A percentile compares a stretch with the other conserved stretches of the same genome.
Conservation (phyloP, 2,329 filamentous ascomycete genomes). For the Pseudocercospora cruenta region DNA sequence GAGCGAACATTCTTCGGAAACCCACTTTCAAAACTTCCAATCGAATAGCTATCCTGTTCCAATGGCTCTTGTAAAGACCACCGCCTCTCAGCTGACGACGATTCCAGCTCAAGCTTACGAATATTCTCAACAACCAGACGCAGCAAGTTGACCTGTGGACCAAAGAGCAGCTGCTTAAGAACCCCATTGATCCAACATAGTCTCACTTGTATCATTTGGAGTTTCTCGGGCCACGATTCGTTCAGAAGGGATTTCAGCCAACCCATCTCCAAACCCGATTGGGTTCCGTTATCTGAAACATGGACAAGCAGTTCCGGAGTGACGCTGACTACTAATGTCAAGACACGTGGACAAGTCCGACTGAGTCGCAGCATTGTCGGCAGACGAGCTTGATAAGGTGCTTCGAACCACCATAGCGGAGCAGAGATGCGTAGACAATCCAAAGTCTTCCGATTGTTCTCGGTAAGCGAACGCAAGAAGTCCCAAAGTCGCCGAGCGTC, state of each 20-base stretch:
- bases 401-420: background rate
- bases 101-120: background rate
- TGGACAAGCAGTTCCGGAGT: constrained; percentile 2
- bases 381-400: background rate
- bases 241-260: background rate
- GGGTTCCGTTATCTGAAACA: background rate
- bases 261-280: background rate
- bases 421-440: background rate
- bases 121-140: background rate
- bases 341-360: background rate
- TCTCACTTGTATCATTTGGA: background rate
- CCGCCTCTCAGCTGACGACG: background rate
- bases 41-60: background rate
- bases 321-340: background rate
- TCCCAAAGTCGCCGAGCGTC: background rate
- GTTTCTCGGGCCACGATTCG: background rate
- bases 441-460: background rate
- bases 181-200: background rate
- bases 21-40: background rate
- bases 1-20: background rate
- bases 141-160: background rate
- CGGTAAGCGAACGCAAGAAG: constrained; percentile 1
- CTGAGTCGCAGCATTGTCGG: background rate
- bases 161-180: background rate
- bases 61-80: background rate